phyloP scores from a whole-genome alignment of 1,284 basidiomycete species.

The Cutaneotrichosporon daszewskae region DNA sequence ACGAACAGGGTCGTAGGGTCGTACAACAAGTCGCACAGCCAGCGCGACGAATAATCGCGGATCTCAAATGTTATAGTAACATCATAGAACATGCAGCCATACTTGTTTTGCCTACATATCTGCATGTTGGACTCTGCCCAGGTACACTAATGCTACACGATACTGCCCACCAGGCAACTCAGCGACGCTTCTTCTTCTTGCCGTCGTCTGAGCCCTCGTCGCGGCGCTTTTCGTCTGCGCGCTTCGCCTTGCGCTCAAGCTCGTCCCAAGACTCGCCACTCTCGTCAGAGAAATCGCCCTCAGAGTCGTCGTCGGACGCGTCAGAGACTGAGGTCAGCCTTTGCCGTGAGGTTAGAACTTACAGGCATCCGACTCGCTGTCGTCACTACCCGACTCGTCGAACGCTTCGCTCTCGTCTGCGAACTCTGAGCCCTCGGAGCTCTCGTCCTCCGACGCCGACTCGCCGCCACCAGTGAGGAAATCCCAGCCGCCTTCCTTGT shows the following conservation, averaged over 20 bases:
- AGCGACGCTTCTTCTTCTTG: constrained; percentile 27
- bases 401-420: constrained; percentile 48
- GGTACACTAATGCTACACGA: constrained; percentile 13
- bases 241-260: constrained; percentile 77
- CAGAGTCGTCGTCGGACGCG: constrained; percentile 55
- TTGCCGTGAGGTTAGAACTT: constrained; percentile 34
- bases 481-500: constrained; percentile 89
- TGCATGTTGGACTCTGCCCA: background rate
- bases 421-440: constrained; percentile 74
- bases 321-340: no score
- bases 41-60: constrained; percentile 20
- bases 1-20: constrained; percentile 31
- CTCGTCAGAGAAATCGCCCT: constrained; percentile 34
- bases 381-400: constrained; percentile 27
- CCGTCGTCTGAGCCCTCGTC: constrained; percentile 36
- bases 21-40: constrained; percentile 39
- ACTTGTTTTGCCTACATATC: background rate
- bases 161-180: background rate
- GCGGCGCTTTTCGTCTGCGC: constrained; percentile 36
- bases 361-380: constrained; percentile 52
- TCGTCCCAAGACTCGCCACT: constrained; percentile 91
- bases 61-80: background rate
- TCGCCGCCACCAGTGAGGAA: constrained; percentile 71
- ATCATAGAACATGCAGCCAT: no score
- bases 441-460: constrained; percentile 64